Evolutionary conservation across 2,329 filamentous ascomycete species (phyloP), one percentile per base, ranked within the genome.

Genomic region (Fusarium tricinctum): DNA sequence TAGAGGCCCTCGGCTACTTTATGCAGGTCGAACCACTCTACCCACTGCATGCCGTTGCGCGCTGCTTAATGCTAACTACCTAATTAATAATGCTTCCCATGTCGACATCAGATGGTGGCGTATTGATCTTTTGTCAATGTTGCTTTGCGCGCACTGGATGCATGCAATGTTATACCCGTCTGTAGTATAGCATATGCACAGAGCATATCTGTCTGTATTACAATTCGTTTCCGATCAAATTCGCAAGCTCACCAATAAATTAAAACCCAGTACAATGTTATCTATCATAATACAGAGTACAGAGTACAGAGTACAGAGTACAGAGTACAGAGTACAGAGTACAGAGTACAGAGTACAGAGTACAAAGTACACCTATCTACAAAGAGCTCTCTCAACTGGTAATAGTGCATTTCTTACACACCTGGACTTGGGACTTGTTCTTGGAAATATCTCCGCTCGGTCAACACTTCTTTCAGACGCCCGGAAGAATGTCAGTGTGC

Each of bases 1-100:
- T 30, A 73, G 75, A 75, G 77, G 67, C 78, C 77, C 75, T 79
- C 78, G 77, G 78, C 67, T 33, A 33, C 30, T 33, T 33, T 79
- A 79, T 80, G 78, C 78, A 79, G 71, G 75, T 73, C 73, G 73
- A 74, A 73, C 70, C 71, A 73, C 63, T 72, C 59, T 60, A 38
- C 69, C 68, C 71, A 72, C 63, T 73, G 64, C 68, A 58, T 68
- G 64, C 64, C 58, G 47, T 50, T 63, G 14, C 14, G 52, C 44
- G 49, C 30, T 55, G 64, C 53, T 69, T 30, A 30, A 30, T 42
- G 26, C 26, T 26, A 26, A 26, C 26, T 26, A 23, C 23, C 23
- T 23, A 23, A 23, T 23, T 8, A 23, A 23, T 23, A 26, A 26
- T 26, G 26, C 26, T 26, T 26, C 26, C 26, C 26, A 26, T 26